Evolutionary conservation across 768 basidiomycete genomes (phyloP), one percentile per base, ranked within the genome.

Genomic region (Pleurotus citrinopileatus): DNA sequence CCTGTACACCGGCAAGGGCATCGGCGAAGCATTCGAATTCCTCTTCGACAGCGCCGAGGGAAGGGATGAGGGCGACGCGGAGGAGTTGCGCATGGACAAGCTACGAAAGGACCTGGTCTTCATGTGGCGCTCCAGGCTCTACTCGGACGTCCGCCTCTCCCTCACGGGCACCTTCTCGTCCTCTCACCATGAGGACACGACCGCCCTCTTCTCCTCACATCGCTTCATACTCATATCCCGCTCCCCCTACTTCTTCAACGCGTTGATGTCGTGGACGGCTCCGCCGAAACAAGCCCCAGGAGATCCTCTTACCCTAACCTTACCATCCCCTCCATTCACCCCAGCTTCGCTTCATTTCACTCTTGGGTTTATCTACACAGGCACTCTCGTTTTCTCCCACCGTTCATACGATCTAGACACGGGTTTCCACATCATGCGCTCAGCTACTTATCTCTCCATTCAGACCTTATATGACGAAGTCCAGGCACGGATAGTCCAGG

Each of bases 121-220:
- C 74, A 96, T 94, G 93, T 98, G 95, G 96, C 75, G 96, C 27
- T 91, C 89, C 10, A 84, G 94, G 45, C 83, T 98, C 15, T 98
- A 94, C 66, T 91, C 93, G 2, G 96, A 98, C 68, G 83, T 96
- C 20, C 83, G 88, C 50, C 86, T 98, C 52, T 79, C 87, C 0
- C 80, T 95, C 56, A 81, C 83, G 0, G 86, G 86, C 44, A 83
- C 78, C 54, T 86, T 84, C 60, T 84, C 81, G 1, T 81, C 84
- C 1, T 65, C 77, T 1, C 74, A 78, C 53, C 83, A 85, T 53
- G 87, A 89, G 54, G 80, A 75, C 52, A 80, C 86, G 1, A 93
- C 87, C 1, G 88, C 88, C 20, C 80, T 94, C 8, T 98, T 98
- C 69, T 87, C 93, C 0, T 87, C 91, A 3, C 97, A 99, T 66